Base-by-base conservation (phyloP, 192 early-diverging fungal genomes). In the Mortierella claussenii region DNA sequence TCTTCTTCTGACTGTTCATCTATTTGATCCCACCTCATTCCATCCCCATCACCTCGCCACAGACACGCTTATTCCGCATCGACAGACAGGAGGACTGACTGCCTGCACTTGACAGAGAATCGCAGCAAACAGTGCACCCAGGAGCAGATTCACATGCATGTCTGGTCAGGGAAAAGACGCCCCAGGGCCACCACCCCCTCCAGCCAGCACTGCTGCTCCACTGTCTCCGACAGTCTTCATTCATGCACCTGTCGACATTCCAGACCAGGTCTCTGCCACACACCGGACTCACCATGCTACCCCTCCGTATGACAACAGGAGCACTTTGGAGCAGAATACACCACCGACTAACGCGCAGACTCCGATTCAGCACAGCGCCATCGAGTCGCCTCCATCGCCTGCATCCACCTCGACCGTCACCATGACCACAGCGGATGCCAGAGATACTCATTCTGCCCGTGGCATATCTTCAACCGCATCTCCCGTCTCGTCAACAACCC, bases 151-250 rank as follows among this genome's bases (percentile, higher is more conserved):
- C 65, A 58, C 55, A 68, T 68, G 65, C 51, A 62, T 71, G 69
- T 51, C 60, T 52, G 34, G 69, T 55, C 54, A 68, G 43, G 65
- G 65, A 68, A 47, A 68, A 58, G 55, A 57, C 55, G 26, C 45
- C 54, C 59, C 43, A 56, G 54, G 53, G 50, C 58, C 44, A 55
- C 43, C 59, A 46, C 31, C 64, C 37, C 51, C 37, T 23, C 30
- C 3, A 48, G 9, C 24, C 40, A 36, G 37, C 45, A 46, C 27
- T 32, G 30, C 13, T 23, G 9, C 58, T 8, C 32, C 26, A 21
- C 3, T 17, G n/a, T n/a, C n/a, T n/a, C n/a, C n/a, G n/a, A n/a
- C n/a, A n/a, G n/a, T n/a, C n/a, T n/a, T n/a, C n/a, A n/a, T n/a
- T n/a, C 37, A 40, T 40, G 37, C 37, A 7, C 7, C 7, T 40